Percentiles rank a stretch among this genome's conserved stretches.
phyloP scores from a whole-genome alignment of 257 asterid genomes.

The Perilla frutescens region DNA sequence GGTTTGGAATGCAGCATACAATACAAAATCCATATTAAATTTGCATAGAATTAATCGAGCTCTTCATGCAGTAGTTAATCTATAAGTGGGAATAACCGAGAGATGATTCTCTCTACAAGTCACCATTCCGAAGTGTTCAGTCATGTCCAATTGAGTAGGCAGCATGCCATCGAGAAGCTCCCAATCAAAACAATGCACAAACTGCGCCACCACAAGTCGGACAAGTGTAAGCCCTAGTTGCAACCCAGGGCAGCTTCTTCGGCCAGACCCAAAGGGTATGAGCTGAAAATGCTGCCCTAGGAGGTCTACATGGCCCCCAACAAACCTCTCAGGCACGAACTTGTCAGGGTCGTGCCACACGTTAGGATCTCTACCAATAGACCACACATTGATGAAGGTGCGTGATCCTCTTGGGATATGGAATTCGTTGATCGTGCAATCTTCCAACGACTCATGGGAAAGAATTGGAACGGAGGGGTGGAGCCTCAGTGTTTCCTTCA shows the following conservation, averaged over 20 bases:
- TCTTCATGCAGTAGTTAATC: slow-evolving; percentile 2
- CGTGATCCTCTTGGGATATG: slow-evolving; percentile 36
- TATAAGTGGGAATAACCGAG: slow-evolving; percentile 34
- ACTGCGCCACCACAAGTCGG: slow-evolving; percentile 37
- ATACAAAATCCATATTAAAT: too few species aligned
- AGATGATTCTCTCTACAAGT: slow-evolving; percentile 29
- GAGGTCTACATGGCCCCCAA: slow-evolving; percentile 29
- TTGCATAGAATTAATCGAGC: too few species aligned
- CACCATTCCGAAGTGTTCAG: slow-evolving; percentile 38
- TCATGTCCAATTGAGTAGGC: slow-evolving; percentile 29
- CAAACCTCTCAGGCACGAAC: slow-evolving; percentile 42
- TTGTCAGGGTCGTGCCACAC: slow-evolving; percentile 37
- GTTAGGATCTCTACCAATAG: slow-evolving; percentile 41
- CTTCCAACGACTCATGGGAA: slow-evolving; percentile 35
- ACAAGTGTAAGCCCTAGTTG: slow-evolving; percentile 39
- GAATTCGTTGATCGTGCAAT: slow-evolving; percentile 32
- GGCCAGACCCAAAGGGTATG: slow-evolving; percentile 42
- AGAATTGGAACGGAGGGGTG: slow-evolving; percentile 34
- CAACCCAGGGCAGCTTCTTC: slow-evolving; percentile 48
- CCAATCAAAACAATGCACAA: slow-evolving; percentile 42
- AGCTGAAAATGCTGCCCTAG: slow-evolving; percentile 40
- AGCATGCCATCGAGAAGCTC: too few species aligned
- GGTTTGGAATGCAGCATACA: too few species aligned
- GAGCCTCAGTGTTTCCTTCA: slow-evolving; percentile 43
- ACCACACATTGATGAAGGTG: slow-evolving; percentile 32